Conservation (phyloP, 2,329 filamentous ascomycete species). For the Bimuria novae-zelandiae region DNA sequence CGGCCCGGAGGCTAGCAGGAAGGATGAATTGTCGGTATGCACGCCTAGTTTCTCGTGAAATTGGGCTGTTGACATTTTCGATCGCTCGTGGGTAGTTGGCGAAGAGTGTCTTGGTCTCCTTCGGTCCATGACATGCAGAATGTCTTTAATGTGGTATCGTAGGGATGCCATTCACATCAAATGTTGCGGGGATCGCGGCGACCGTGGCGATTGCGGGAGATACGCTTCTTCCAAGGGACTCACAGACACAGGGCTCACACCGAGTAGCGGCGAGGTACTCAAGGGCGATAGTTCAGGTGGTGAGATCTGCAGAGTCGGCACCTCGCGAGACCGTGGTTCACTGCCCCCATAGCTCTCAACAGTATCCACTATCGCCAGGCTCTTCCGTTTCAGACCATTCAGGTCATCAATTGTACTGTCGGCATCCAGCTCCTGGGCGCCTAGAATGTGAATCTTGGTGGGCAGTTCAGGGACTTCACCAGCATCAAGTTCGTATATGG, state of each 20-base stretch:
- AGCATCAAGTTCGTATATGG: slow-evolving; percentile 30
- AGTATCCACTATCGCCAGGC: background rate
- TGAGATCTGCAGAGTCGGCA: slow-evolving; percentile 8
- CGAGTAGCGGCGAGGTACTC: background rate
- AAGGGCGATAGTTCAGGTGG: background rate
- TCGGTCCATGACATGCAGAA: background rate
- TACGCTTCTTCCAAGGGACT: slow-evolving; percentile 12
- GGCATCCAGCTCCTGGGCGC: slow-evolving; percentile 21
- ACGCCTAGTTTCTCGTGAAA: no score
- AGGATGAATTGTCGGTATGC: no score
- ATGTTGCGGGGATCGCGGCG: background rate
- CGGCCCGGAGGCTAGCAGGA: background rate
- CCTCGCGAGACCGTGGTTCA: background rate
- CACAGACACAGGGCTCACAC: slow-evolving; percentile 9
- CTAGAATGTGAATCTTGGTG: slow-evolving; percentile 12
- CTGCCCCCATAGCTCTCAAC: background rate
- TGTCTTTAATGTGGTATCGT: background rate
- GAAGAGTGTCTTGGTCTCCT: background rate
- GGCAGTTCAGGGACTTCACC: slow-evolving; percentile 27
- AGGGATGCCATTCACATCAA: slow-evolving; percentile 2
- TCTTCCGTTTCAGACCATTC: background rate
- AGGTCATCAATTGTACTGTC: background rate
- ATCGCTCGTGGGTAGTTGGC: background rate
- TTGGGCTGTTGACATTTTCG: background rate
- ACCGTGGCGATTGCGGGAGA: background rate